These are phyloP conservation scores for Rosa lucieae DNA, from an alignment of 306 rosid species.

Conservation along the genomic window DNA sequence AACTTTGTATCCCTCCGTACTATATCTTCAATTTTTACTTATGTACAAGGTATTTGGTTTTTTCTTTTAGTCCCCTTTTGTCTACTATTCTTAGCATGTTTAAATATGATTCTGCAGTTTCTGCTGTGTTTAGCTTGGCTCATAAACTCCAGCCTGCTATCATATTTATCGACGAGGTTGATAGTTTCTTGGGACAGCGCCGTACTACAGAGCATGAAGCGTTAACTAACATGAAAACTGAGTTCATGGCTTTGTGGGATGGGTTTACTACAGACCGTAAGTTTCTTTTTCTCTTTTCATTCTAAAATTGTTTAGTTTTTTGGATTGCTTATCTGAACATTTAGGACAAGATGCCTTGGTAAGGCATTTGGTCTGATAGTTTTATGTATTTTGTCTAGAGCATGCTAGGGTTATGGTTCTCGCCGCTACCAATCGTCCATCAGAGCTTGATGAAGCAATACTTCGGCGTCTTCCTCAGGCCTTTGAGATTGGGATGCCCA, in stretches of 20 bases:
- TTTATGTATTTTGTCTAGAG: slow-evolving; percentile 39
- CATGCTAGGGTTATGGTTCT: slow-evolving; percentile 96
- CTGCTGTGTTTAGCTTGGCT: slow-evolving; percentile 98
- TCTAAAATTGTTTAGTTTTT: not conserved
- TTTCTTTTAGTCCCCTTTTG: not conserved
- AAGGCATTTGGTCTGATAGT: slow-evolving; percentile 10
- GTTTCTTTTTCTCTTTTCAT: slow-evolving; percentile 18
- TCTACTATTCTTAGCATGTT: slow-evolving; percentile 5
- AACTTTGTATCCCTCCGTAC: not conserved
- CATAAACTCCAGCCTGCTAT: slow-evolving; percentile 97
- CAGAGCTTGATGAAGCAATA: slow-evolving; percentile 98
- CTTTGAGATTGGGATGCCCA: slow-evolving; percentile 89
- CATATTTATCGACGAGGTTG: slow-evolving; percentile 96
- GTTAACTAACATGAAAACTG: slow-evolving; percentile 92
- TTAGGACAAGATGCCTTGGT: slow-evolving; percentile 19
- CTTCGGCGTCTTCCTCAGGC: slow-evolving; percentile 99
- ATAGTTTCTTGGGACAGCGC: slow-evolving; percentile 98
- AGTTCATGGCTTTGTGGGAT: slow-evolving; percentile 99
- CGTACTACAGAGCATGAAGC: slow-evolving; percentile 96
- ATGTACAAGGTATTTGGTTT: not conserved
- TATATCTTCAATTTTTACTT: not conserved
- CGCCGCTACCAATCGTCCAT: slow-evolving; percentile 97
- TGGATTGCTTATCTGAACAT: slow-evolving; percentile 13
- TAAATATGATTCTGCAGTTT: slow-evolving; percentile 51
- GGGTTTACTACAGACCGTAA: slow-evolving; percentile 97